Conservation (phyloP, 495 filamentous ascomycete species). For the Penicillium maclennaniae region DNA sequence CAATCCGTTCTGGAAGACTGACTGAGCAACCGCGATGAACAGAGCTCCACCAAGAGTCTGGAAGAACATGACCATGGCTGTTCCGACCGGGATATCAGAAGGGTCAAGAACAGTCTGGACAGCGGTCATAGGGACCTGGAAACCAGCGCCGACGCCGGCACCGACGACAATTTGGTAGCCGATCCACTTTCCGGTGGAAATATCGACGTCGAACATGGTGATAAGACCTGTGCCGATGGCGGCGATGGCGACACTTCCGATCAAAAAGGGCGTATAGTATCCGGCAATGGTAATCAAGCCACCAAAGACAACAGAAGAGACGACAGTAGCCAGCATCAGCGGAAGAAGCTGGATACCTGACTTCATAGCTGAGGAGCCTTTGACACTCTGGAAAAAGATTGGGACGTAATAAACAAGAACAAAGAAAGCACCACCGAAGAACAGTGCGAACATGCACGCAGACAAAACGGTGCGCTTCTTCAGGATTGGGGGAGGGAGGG, state of each 20-base stretch:
- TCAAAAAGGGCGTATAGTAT: conserved; percentile 67
- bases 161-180: conserved; percentile 59
- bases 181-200: conserved; percentile 47
- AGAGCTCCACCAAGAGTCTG: conserved; percentile 68
- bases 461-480: conserved; percentile 48
- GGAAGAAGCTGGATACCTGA: conserved; percentile 52
- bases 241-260: conserved; percentile 48
- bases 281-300: conserved; percentile 54
- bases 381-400: conserved; percentile 54
- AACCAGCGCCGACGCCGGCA: conserved; percentile 46
- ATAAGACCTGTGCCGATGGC: conserved; percentile 64
- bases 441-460: conserved; percentile 50
- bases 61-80: conserved; percentile 61
- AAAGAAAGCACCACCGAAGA: conserved; percentile 38
- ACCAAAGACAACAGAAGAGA: conserved; percentile 40
- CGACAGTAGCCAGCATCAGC: conserved; percentile 33
- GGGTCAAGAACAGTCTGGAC: conserved; percentile 26
- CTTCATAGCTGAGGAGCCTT: conserved; percentile 55
- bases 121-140: conserved; percentile 42
- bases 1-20: conserved; percentile 58
- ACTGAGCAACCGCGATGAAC: conserved; percentile 62
- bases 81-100: conserved; percentile 21
- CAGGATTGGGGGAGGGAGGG: conserved; percentile 29
- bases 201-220: conserved; percentile 48
- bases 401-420: conserved; percentile 45